Evolutionary conservation across 768 basidiomycete species (phyloP), one percentile per base, ranked within the genome.

Genomic region (Macrolepiota fuliginosa): DNA sequence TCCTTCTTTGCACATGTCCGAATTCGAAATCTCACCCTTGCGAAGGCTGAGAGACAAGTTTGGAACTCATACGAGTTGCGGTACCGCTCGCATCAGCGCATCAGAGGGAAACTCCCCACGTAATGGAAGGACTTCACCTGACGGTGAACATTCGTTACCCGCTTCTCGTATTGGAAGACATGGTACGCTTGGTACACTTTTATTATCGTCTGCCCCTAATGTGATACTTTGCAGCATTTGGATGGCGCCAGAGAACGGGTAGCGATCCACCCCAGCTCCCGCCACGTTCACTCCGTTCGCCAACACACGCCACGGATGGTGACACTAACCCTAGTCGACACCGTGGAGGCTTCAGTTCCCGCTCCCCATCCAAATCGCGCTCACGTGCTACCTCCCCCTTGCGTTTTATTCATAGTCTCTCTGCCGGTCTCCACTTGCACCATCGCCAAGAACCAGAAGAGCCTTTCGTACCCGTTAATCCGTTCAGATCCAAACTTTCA

Each of bases 371-470:
- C 29, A 46, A 47, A 11, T 54, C 80, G 7, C 81, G 82, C n/a
- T 85, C 84, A 17, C 79, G 86, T 7, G 72, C 75, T 1, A 70
- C 77, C 0, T 90, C 88, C 1, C 89, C 90, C 0, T 73, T 89
- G 0, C 82, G 87, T 10, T 74, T 86, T 17, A 76, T 90, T 15
- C 81, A 81, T 5, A 77, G 81, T 13, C 83, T 81, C 77, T 76
- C 81, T 19, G 72, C 82, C 0, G 76, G 79, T 10, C 77, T 87
- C 12, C 81, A 81, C 17, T 12, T 17, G 17, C 35, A 47, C 3
- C 76, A 80, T 36, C 76, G 78, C 15, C 37, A 62, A 58, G 36
- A 62, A 10, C 73, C 75, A 6, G 83, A 85, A 58, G 84, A 85
- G 25, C 80, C 79, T 0, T 87, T 87, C 62, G 70, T 86, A 3